A percentile compares a stretch with the other conserved stretches of the same genome.
Evolutionary conservation across 257 asterid species (phyloP).

Genomic region (Plectranthus barbatus): DNA sequence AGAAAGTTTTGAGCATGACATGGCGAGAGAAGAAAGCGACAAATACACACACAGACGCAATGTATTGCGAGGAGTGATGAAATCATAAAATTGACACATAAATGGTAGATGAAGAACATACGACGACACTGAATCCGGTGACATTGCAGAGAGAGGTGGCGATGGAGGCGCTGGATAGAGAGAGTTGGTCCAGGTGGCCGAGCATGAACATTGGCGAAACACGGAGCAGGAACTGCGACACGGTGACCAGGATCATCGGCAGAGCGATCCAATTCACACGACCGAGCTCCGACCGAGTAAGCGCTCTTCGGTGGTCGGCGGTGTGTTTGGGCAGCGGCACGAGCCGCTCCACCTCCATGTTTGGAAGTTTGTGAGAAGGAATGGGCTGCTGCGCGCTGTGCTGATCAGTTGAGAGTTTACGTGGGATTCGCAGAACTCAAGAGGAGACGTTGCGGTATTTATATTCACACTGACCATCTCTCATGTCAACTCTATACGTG

Average conservation of each 20-base stretch:
- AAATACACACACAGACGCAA: too few relatives aligned
- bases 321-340: constrained; percentile 9
- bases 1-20: too few relatives aligned
- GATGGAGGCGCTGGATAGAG: constrained; percentile 47
- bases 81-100: too few relatives aligned
- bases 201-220: constrained; percentile 45
- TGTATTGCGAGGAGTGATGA: too few relatives aligned
- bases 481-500: too few relatives aligned
- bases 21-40: too few relatives aligned
- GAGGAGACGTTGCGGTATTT: too few relatives aligned
- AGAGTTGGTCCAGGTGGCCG: constrained; percentile 46
- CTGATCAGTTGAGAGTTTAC: not conserved
- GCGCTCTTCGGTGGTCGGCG: not conserved
- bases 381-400: too few relatives aligned
- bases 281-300: constrained; percentile 15
- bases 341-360: constrained; percentile 26
- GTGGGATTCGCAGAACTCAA: not conserved
- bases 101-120: constrained; percentile 3
- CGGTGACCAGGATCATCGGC: constrained; percentile 43
- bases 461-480: too few relatives aligned
- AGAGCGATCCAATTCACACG: constrained; percentile 38
- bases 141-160: constrained; percentile 56
- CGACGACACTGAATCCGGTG: constrained; percentile 46
- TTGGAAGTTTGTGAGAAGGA: too few relatives aligned
- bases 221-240: constrained; percentile 34